Conservation (phyloP, 495 filamentous ascomycete genomes). For the Daldinia childiae region DNA sequence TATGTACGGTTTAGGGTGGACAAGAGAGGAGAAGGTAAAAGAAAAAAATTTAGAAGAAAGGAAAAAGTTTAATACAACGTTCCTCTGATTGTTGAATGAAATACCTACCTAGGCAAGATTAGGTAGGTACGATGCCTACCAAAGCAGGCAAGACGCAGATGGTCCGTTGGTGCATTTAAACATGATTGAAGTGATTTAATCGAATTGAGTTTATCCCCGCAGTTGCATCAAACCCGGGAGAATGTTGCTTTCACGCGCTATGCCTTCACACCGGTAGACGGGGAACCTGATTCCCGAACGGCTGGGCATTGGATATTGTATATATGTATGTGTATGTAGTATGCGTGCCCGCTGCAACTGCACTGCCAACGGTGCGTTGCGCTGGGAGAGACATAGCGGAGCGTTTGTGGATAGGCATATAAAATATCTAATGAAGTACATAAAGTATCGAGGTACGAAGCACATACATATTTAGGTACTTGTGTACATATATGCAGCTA, state of each 20-base stretch:
- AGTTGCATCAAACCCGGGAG: conserved; percentile 31
- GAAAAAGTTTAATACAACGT: conserved; percentile 35
- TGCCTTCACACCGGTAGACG: conserved; percentile 7
- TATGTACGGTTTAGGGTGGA: conserved; percentile 11
- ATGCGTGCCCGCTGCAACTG: conserved; percentile 15
- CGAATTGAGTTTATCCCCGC: conserved; percentile 30
- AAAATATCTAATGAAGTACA: neutral
- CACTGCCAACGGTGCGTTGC: conserved; percentile 27
- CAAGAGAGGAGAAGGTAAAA: conserved; percentile 3
- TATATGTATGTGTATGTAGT: conserved; percentile 1
- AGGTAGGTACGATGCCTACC: neutral
- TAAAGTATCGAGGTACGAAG: neutral
- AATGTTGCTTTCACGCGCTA: conserved; percentile 13
- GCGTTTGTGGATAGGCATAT: neutral
- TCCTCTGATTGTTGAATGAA: neutral
- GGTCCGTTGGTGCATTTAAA: conserved; percentile 21
- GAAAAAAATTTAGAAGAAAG: neutral
- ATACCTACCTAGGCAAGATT: conserved; percentile 3
- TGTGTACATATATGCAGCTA: conserved; percentile 3
- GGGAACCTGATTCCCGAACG: conserved; percentile 36
- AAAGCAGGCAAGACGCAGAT: conserved; percentile 15
- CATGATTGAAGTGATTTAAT: neutral
- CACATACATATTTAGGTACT: neutral
- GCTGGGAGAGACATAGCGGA: conserved; percentile 1
- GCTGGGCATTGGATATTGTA: conserved; percentile 31